phyloP scores from a whole-genome alignment of 163 green algal genomes.

The Scenedesmus sp. region DNA sequence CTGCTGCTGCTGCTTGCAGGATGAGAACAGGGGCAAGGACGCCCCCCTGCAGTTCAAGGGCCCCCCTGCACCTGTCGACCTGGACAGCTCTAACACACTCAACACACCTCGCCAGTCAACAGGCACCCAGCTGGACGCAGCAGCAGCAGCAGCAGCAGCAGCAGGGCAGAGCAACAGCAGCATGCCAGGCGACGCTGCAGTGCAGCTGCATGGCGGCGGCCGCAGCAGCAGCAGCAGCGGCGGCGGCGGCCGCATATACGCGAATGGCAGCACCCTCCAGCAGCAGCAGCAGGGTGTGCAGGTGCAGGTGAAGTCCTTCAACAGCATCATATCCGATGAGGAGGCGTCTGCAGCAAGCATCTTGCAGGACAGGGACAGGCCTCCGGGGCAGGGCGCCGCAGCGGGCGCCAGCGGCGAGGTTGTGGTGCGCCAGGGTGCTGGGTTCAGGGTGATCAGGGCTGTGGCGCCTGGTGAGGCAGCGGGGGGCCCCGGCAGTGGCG shows the following conservation, averaged over 20 bases:
- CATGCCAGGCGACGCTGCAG: neutral
- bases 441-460: slow-evolving; percentile 7
- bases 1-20: slow-evolving; percentile 45
- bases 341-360: slow-evolving; percentile 28
- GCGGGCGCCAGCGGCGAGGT: neutral
- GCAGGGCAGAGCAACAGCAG: slow-evolving; percentile 7
- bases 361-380: neutral
- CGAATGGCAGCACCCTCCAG: neutral
- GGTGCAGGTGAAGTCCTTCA: slow-evolving; percentile 41
- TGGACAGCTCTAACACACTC: neutral
- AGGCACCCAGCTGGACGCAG: slow-evolving; percentile 17
- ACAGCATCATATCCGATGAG: slow-evolving; percentile 48
- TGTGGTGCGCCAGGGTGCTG: neutral
- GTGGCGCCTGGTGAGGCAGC: neutral
- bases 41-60: slow-evolving; percentile 20
- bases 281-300: slow-evolving; percentile 26
- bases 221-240: slow-evolving; percentile 28
- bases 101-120: neutral
- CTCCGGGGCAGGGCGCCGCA: neutral
- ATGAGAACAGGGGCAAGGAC: slow-evolving; percentile 50
- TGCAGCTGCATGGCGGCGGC: slow-evolving; percentile 1
- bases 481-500: neutral
- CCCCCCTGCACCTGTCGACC: neutral
- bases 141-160: slow-evolving; percentile 3
- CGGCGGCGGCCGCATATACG: neutral